A percentile compares a stretch with the other conserved stretches of the same genome.
Evolutionary conservation across 108 stramenopile genomes (phyloP).

Genomic region (Nitzschia palea): DNA sequence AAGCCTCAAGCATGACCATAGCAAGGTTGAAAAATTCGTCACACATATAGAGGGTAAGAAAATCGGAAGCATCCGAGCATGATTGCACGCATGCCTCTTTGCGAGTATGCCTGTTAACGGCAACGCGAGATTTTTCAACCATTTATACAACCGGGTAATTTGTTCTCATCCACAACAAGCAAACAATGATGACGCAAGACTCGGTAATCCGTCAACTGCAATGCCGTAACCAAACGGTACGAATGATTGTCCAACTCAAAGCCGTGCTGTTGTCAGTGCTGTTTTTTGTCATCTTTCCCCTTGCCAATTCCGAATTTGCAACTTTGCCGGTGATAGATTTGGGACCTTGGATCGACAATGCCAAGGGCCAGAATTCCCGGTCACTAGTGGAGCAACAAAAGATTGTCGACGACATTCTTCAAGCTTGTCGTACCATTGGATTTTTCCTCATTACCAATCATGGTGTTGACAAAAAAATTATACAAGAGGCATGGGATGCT

Average conservation of each 20-base stretch:
- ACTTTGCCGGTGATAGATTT: constrained; percentile 28
- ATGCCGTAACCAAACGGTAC: background rate
- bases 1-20: too few species aligned
- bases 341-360: constrained; percentile 12
- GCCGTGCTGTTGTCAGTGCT: constrained; percentile 15
- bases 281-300: background rate
- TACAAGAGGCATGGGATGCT: constrained; percentile 49
- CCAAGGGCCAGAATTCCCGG: background rate
- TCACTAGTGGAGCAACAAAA: constrained; percentile 15
- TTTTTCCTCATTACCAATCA: constrained; percentile 78
- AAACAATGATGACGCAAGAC: background rate
- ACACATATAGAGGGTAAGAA: too few species aligned
- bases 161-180: too few species aligned
- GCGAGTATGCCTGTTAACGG: too few species aligned
- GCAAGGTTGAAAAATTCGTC: too few species aligned
- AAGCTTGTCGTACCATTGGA: constrained; percentile 68
- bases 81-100: too few species aligned
- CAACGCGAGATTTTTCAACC: too few species aligned
- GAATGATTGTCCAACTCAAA: constrained; percentile 1
- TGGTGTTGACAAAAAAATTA: constrained; percentile 42
- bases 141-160: too few species aligned
- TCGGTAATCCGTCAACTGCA: background rate
- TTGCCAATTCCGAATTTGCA: background rate
- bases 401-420: constrained; percentile 46
- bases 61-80: too few species aligned